Evolutionary conservation across 2,329 filamentous ascomycete species (phyloP).

Genomic region (Phialocephala sp.): DNA sequence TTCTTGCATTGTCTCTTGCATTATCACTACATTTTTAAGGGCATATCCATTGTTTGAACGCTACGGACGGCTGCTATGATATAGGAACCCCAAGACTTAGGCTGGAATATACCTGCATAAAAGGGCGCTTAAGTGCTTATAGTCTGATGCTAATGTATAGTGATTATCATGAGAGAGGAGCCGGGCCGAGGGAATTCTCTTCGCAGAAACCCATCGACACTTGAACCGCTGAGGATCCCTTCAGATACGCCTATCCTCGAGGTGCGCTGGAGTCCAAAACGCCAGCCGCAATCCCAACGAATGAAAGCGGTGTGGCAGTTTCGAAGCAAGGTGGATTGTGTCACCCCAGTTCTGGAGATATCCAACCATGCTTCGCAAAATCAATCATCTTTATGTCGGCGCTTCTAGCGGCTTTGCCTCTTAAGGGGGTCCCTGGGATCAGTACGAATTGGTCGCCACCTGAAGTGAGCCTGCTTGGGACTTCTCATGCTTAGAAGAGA

Average conservation of each 20-base stretch:
- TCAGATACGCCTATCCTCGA: background rate
- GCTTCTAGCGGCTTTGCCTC: background rate
- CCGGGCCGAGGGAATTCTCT: constrained; percentile 7
- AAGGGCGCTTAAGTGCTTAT: background rate
- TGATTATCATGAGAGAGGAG: background rate
- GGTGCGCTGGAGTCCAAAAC: background rate
- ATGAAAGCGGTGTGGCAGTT: constrained; percentile 1
- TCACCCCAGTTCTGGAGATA: background rate
- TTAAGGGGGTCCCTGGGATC: background rate
- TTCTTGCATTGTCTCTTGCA: constrained; percentile 3
- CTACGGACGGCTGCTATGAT: background rate
- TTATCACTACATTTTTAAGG: background rate
- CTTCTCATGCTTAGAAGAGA: background rate
- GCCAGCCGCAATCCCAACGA: background rate
- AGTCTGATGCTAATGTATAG: background rate
- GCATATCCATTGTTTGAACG: background rate
- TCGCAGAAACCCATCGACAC: background rate
- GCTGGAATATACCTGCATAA: background rate
- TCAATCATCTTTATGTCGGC: constrained; percentile 2
- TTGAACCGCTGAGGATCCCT: background rate
- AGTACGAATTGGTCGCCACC: background rate
- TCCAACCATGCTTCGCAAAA: background rate
- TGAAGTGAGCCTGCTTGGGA: background rate
- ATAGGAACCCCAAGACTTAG: background rate
- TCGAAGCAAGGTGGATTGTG: constrained; percentile 3